Percentiles rank a stretch among this genome's conserved stretches.
phyloP scores from a whole-genome alignment of 2,329 filamentous ascomycete genomes.

The Neoascochyta sp. region DNA sequence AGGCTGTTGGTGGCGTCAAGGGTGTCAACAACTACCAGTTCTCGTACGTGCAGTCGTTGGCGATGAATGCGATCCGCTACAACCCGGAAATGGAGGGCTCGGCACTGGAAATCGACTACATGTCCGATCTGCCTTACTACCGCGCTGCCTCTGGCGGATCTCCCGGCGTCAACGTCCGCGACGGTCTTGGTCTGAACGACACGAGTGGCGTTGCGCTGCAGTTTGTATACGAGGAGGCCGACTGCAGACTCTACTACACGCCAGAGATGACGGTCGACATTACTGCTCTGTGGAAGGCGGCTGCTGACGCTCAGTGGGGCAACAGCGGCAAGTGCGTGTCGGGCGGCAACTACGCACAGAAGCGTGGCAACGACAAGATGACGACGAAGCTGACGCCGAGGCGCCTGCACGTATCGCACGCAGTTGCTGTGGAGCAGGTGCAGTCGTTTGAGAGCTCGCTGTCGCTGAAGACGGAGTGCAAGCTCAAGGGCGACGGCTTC shows the following conservation, averaged over 20 bases:
- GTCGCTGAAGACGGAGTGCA: slow-evolving; percentile 26
- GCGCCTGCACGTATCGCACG: slow-evolving; percentile 12
- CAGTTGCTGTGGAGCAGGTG: slow-evolving; percentile 17
- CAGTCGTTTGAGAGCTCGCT: slow-evolving; percentile 28
- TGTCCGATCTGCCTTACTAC: slow-evolving; percentile 21
- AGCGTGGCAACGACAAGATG: slow-evolving; percentile 15
- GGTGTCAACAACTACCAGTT: slow-evolving; percentile 43
- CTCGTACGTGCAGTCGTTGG: slow-evolving; percentile 29
- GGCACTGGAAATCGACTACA: slow-evolving; percentile 24
- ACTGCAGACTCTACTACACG: slow-evolving; percentile 42
- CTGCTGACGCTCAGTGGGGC: slow-evolving; percentile 37
- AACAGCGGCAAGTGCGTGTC: slow-evolving; percentile 31
- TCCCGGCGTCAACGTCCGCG: slow-evolving; percentile 35
- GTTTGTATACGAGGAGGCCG: slow-evolving; percentile 40
- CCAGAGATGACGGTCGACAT: slow-evolving; percentile 42
- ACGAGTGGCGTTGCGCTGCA: slow-evolving; percentile 33
- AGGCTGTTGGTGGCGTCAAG: slow-evolving; percentile 54
- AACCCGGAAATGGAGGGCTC: slow-evolving; percentile 25
- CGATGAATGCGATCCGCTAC: slow-evolving; percentile 17
- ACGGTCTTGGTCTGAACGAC: slow-evolving; percentile 34
- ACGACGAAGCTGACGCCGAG: slow-evolving; percentile 25
- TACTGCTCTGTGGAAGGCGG: slow-evolving; percentile 38
- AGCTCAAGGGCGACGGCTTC: slow-evolving; percentile 30
- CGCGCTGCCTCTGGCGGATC: slow-evolving; percentile 11
- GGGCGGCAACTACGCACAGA: slow-evolving; percentile 16